Evolutionary conservation across 345 rosid genomes (phyloP), one percentile per base, ranked within the genome.

Genomic region (Eucalyptus globulus): DNA sequence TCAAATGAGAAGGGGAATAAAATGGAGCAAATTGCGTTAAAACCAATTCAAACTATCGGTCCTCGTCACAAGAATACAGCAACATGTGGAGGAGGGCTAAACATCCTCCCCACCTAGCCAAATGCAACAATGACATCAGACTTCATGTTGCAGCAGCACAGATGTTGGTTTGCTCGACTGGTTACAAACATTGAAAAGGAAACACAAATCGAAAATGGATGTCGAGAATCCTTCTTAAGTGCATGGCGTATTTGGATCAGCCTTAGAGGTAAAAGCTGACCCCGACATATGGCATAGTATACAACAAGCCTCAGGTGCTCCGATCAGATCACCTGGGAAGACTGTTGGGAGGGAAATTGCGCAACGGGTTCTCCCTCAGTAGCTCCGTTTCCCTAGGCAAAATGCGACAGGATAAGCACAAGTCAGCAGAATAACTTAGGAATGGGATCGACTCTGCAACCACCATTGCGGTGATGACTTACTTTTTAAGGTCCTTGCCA

Each of bases 321-420:
- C 26, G 14, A 10, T 27, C 5, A 4, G 9, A 34, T 96, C 95
- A 96, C 90, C 99, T 90, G 19, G 97, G 96, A 89, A 96, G 96
- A 90, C 96, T 93, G 91, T 87, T 93, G 34, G 89, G 87, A 62
- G 99, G 98, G 92, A 97, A 97, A 91, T 97, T 94, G 87, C 99
- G 94, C 80, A 97, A 90, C 6, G 99, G 99, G 87, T 96, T 95
- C 92, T 95, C 95, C 92, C 95, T 93, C 89, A 97, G 91, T 31
- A 97, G 92, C 90, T 95, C 97, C 26, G 97, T 94, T 91, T 95
- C 98, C 93, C 98, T 96, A 40, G 26, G 93, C 89, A 67, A 49
- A 90, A 43, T 26, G 34, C 45, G 31, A 87, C 45, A 88, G 50
- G 21, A 49, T 58, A 49, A 26, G 15, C 60, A 60, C 44, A 40